phyloP scores from a whole-genome alignment of 2,329 filamentous ascomycete species.

The Cladobotryum mycophilum region DNA sequence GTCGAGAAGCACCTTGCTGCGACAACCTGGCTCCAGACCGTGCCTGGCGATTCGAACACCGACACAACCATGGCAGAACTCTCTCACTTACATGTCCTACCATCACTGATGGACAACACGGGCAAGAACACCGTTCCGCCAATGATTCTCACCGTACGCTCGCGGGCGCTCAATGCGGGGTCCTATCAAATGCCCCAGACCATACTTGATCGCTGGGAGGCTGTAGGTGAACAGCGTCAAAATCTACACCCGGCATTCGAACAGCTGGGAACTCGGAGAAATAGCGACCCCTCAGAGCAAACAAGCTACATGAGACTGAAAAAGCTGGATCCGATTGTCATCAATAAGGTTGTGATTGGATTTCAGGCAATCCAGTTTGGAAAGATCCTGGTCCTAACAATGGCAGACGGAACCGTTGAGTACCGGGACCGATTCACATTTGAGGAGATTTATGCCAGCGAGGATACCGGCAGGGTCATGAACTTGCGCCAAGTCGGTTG shows the following conservation, averaged over 20 bases:
- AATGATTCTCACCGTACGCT: constrained; percentile 68
- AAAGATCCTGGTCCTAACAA: constrained; percentile 64
- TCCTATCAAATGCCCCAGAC: constrained; percentile 62
- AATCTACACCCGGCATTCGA: constrained; percentile 70
- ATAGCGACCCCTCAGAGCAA: constrained; percentile 36
- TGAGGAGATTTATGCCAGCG: constrained; percentile 58
- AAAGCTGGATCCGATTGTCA: constrained; percentile 60
- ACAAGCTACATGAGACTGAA: constrained; percentile 41
- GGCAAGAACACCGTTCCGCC: constrained; percentile 51
- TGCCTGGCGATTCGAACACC: constrained; percentile 34
- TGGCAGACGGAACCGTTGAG: constrained; percentile 75
- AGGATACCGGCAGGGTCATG: constrained; percentile 58
- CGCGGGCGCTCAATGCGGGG: constrained; percentile 47
- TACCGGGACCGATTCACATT: constrained; percentile 73
- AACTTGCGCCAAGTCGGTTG: constrained; percentile 75
- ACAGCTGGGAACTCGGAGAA: constrained; percentile 60
- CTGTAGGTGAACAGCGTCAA: constrained; percentile 58
- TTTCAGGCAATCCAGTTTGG: constrained; percentile 64
- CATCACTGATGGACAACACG: constrained; percentile 54
- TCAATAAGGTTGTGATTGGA: constrained; percentile 65
- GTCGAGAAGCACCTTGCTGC: constrained; percentile 50
- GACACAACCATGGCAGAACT: constrained; percentile 55
- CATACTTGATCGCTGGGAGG: constrained; percentile 76
- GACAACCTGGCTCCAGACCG: constrained; percentile 50
- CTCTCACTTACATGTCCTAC: constrained; percentile 69